phyloP scores from a whole-genome alignment of 1,284 basidiomycete species.

The Pholiota adiposa region DNA sequence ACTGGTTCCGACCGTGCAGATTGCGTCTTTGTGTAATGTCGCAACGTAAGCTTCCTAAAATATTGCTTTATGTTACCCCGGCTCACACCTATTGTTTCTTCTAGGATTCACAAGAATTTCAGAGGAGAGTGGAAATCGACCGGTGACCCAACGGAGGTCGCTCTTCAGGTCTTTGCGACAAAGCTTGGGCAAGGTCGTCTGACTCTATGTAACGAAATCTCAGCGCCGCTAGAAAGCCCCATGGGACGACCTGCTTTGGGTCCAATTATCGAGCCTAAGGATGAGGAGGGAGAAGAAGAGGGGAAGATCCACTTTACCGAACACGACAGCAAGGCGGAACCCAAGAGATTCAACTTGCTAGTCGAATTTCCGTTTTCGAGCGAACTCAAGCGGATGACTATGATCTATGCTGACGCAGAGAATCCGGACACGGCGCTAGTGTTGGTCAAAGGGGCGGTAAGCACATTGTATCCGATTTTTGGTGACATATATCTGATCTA shows the following conservation, averaged over 20 bases:
- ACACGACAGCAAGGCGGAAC: constrained; percentile 12
- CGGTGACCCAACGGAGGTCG: constrained; percentile 73
- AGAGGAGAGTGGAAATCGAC: constrained; percentile 64
- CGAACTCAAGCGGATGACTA: constrained; percentile 65
- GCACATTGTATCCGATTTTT: constrained; percentile 11
- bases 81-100: not conserved
- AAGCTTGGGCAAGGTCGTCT: constrained; percentile 40
- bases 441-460: constrained; percentile 68
- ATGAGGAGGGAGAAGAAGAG: constrained; percentile 17
- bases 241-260: constrained; percentile 26
- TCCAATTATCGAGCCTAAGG: constrained; percentile 23
- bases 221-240: constrained; percentile 23
- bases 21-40: constrained; percentile 39
- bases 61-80: not conserved
- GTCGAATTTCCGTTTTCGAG: constrained; percentile 63
- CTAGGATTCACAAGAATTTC: constrained; percentile 37
- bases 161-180: constrained; percentile 67
- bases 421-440: constrained; percentile 30
- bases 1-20: constrained; percentile 33
- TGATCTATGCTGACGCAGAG: constrained; percentile 36
- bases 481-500: not conserved
- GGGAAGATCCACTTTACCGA: constrained; percentile 25
- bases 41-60: constrained; percentile 38
- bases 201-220: constrained; percentile 26
- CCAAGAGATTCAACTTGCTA: constrained; percentile 34